Evolutionary conservation across 352 stramenopile genomes (phyloP), one percentile per base, ranked within the genome.

Genomic region (Blastocystis sp.): DNA sequence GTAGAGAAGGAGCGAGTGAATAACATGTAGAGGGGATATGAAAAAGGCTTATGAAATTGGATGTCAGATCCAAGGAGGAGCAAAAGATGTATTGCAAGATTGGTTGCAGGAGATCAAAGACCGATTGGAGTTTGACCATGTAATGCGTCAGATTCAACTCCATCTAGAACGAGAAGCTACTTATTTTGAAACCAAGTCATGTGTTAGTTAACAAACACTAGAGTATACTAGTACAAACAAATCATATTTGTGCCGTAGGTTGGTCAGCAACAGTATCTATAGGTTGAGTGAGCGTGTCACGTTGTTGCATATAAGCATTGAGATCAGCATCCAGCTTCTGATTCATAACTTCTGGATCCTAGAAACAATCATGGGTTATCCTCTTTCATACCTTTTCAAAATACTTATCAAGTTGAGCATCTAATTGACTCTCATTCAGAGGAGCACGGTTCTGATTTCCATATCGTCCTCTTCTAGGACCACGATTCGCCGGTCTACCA

Each of bases 91-190:
- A 37, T 35, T 83, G 29, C 32, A 12, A 29, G 49, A 43, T 21
- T 83, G 71, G 71, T 35, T 83, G 71, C n/a, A 42, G 46, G 51
- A 83, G 32, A 56, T 66, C 32, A 66, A 83, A 56, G 51, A 66
- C n/a, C 71, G 71, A 42, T 24, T 83, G 29, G 46, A 83, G 19
- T 83, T 65, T 56, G 49, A 57, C 14, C 29, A 29, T 37, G 39
- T 46, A 0, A 27, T 83, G 35, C 16, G 46, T 27, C 16, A 83
- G 54, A 66, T 83, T n/a, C 5, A 63, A 39, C 43, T 83, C 35
- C 71, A 83, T 24, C 24, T 66, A 9, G 65, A 77, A 49, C 65
- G 37, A 32, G 37, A 49, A 51, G 65, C 54, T 35, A 77, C 21
- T 7, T 57, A 54, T 35, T 9, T 54, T 42, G 56, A 52, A 12